Evolutionary conservation across 805 yeast species (phyloP), one percentile per base, ranked within the genome.

Genomic region (Saccharomycopsis sp.): DNA sequence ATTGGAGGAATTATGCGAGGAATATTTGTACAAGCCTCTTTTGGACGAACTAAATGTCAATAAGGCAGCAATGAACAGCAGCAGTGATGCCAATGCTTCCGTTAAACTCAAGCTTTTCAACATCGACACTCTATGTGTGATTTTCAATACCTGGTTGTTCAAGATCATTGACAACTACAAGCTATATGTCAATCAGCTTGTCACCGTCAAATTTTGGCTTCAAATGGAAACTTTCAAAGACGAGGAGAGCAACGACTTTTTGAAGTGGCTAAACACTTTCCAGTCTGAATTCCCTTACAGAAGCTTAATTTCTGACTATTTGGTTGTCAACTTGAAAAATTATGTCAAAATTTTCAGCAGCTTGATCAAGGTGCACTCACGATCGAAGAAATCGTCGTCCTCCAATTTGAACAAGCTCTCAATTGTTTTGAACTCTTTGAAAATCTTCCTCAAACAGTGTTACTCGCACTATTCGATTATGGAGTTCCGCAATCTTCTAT

Each of bases 181-280:
- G 37, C 24, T 60, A 14, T 60, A 60, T 40, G 53, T 60, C n/a
- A 60, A 60, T 24, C 63, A 60, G 40, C 51, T 60, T n/a, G 58
- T 60, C 40, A 56, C 58, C n/a, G 56, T 60, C 18, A 60, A 58
- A 24, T 60, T 60, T 41, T 60, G 63, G 63, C 51, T 60, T 23
- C 61, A 60, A 37, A 60, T 60, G 63, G 63, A 60, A 29, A 20
- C 48, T n/a, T 60, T 55, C 40, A 60, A 60, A 51, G 57, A 55
- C 18, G 24, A 29, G 15, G 24, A 58, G 37, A 48, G 54, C 7
- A 58, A 55, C 41, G 51, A 51, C 16, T 60, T 60, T 54, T 51
- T 60, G 23, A 58, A 60, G 24, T 60, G 63, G 63, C 47, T 60
- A 9, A 56, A 52, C 24, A 60, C 58, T 18, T 51, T 57, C 40